phyloP scores from a whole-genome alignment of 768 basidiomycete genomes.

The Cystoderma amianthinum region DNA sequence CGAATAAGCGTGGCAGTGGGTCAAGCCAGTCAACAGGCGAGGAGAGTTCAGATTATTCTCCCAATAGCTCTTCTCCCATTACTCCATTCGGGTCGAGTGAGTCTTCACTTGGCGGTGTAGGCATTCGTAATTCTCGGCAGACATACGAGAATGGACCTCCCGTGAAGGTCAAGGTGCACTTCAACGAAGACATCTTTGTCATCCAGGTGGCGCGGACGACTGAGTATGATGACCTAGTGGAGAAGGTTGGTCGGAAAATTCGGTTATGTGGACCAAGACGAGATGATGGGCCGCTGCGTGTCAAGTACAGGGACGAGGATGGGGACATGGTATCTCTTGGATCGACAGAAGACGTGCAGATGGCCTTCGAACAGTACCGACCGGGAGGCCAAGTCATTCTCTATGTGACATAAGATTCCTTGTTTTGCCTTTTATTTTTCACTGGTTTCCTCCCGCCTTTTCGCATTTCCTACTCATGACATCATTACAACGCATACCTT shows the following conservation, averaged over 20 bases:
- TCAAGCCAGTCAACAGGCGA: slow-evolving; percentile 77
- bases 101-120: slow-evolving; percentile 58
- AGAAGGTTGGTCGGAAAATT: slow-evolving; percentile 90
- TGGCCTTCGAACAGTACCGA: slow-evolving; percentile 83
- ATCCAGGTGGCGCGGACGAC: slow-evolving; percentile 81
- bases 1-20: slow-evolving; percentile 73
- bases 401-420: slow-evolving; percentile 53
- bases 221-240: slow-evolving; percentile 77
- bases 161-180: slow-evolving; percentile 92
- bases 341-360: slow-evolving; percentile 89
- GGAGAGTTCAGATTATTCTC: slow-evolving; percentile 78
- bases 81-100: slow-evolving; percentile 90
- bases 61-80: slow-evolving; percentile 79
- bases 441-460: slow-evolving; percentile 3
- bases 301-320: slow-evolving; percentile 90
- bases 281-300: slow-evolving; percentile 74
- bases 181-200: slow-evolving; percentile 92
- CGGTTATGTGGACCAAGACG: slow-evolving; percentile 79
- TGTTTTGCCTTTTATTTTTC: slow-evolving; percentile 5
- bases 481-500: slow-evolving; percentile 1
- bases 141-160: slow-evolving; percentile 42
- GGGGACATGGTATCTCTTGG: slow-evolving; percentile 85
- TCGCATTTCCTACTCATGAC: slow-evolving; percentile 6
- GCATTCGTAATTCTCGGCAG: slow-evolving; percentile 48
- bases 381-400: slow-evolving; percentile 78